phyloP scores from a whole-genome alignment of 2,329 filamentous ascomycete species.

The Didymella lethalis region DNA sequence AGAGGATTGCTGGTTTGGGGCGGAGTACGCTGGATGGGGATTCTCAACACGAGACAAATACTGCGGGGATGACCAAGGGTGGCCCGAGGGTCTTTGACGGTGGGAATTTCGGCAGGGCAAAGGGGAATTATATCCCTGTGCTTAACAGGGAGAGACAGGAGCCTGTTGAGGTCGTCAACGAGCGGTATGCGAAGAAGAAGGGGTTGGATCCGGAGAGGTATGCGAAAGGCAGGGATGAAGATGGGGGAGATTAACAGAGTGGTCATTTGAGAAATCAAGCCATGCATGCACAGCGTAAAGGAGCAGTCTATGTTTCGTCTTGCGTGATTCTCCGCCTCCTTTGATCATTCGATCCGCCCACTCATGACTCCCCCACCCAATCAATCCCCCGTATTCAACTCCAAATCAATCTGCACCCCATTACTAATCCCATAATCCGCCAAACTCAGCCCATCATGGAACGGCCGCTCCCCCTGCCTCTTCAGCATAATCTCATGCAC shows the following conservation, averaged over 20 bases:
- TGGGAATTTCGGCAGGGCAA: conserved; percentile 60
- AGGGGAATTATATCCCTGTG: conserved; percentile 66
- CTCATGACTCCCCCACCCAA: too few species aligned
- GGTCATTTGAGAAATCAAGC: too few species aligned
- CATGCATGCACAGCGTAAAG: too few species aligned
- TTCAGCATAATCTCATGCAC: conserved; percentile 92
- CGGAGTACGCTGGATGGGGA: conserved; percentile 34
- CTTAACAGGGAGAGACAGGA: conserved; percentile 65
- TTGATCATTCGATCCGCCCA: too few species aligned
- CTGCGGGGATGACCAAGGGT: conserved; percentile 31
- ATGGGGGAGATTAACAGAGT: conserved; percentile 39
- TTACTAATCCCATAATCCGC: conserved; percentile 95
- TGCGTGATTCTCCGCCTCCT: too few species aligned
- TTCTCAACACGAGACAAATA: too few species aligned
- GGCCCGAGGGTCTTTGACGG: conserved; percentile 67
- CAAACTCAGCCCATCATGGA: conserved; percentile 87
- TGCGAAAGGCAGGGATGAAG: conserved; percentile 31
- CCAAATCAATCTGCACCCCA: conserved; percentile 71
- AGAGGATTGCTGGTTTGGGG: conserved; percentile 61
- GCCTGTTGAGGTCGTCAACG: conserved; percentile 68
- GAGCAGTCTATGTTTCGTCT: too few species aligned
- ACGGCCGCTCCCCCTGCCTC: conserved; percentile 89
- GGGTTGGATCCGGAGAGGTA: conserved; percentile 47
- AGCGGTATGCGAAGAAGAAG: conserved; percentile 63
- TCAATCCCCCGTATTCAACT: conserved; percentile 49